These are phyloP conservation scores for Penicillium sp. DNA, from an alignment of 2,329 filamentous ascomycete genomes.

Conservation along the genomic window DNA sequence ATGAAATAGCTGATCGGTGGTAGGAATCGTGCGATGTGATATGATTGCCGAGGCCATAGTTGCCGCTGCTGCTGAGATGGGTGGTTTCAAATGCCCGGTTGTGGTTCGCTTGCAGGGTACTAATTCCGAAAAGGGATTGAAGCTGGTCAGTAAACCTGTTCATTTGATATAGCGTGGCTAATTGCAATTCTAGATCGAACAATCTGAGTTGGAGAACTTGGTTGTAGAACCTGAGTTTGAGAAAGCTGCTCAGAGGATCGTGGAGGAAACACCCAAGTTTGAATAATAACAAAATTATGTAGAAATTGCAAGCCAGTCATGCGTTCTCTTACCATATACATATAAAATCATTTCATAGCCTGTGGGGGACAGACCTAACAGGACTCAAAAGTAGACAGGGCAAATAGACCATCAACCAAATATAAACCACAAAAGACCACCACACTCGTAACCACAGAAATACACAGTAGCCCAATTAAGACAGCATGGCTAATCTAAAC, in stretches of 20 bases:
- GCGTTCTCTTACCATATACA: not conserved
- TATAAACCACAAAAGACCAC: too few species aligned
- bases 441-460: not conserved
- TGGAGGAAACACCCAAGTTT: conserved; percentile 27
- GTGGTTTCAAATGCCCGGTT: conserved; percentile 42
- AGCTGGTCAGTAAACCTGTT: conserved; percentile 35
- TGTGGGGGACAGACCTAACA: not conserved
- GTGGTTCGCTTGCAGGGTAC: conserved; percentile 51
- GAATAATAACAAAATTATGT: not conserved
- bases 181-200: conserved; percentile 29
- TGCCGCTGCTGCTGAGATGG: conserved; percentile 40
- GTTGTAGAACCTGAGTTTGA: conserved; percentile 44
- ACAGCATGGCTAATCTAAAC: not conserved
- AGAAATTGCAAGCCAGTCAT: not conserved
- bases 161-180: not conserved
- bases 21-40: conserved; percentile 51
- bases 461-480: not conserved
- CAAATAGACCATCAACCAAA: too few species aligned
- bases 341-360: not conserved
- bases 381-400: not conserved
- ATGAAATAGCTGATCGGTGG: not conserved
- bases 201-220: conserved; percentile 36
- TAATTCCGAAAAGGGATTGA: conserved; percentile 43
- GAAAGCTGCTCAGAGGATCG: conserved; percentile 26
- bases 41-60: conserved; percentile 54